These are phyloP conservation scores for Solanum ossicruentum DNA, from an alignment of 257 asterid genomes.

Conservation along the genomic window DNA sequence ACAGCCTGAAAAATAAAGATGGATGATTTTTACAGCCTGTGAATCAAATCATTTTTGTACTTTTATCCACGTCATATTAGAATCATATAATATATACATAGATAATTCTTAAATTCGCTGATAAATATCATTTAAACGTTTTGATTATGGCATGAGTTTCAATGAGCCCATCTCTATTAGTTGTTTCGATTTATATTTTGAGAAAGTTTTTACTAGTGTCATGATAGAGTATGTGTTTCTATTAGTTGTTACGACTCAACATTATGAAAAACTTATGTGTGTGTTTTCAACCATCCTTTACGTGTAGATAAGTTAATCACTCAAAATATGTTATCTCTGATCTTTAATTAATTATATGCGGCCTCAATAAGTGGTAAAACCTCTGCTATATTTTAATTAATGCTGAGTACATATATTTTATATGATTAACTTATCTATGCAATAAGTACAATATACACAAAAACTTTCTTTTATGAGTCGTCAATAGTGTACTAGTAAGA, in stretches of 20 bases:
- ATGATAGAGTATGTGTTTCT: neutral
- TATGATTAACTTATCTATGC: neutral
- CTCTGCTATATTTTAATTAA: no score
- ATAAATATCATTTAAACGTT: neutral
- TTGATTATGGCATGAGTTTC: accelerated
- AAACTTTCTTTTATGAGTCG: no score
- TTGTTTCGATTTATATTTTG: neutral
- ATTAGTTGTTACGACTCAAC: neutral
- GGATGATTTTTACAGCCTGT: neutral
- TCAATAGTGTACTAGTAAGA: no score
- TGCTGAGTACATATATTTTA: no score
- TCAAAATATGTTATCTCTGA: no score
- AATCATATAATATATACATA: neutral
- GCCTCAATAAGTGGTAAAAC: no score
- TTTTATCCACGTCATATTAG: neutral
- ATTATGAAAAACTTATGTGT: neutral
- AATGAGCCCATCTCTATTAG: neutral
- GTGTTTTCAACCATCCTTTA: neutral
- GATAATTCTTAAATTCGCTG: neutral
- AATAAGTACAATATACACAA: no score
- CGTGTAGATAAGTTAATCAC: no score
- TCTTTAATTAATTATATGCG: no score
- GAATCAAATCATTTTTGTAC: neutral
- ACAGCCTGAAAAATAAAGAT: neutral
- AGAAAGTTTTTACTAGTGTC: no score